Base-by-base conservation (phyloP, 768 basidiomycete genomes). In the Xanthoconium stramineum region DNA sequence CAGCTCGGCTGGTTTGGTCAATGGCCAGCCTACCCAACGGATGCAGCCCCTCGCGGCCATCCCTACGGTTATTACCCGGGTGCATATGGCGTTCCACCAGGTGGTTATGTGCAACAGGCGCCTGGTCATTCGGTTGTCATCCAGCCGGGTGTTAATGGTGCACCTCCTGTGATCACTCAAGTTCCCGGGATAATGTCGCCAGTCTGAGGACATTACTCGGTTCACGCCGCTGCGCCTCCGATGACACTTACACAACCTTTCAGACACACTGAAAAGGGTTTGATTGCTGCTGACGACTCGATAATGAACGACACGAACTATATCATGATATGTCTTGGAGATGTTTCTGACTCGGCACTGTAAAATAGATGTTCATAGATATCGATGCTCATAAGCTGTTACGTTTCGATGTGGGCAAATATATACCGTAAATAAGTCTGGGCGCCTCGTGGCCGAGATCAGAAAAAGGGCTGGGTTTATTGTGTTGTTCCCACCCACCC, bases 1-100 rank as follows among this genome's bases (percentile, higher is more conserved):
- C 86, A 90, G 61, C 77, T 91, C 11, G 85, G 85, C 2, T 91
- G 89, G 89, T 91, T 86, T 63, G 83, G 83, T 46, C 84, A 91
- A 75, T 74, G 75, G 61, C 86, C 87, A 24, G 85, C 85, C 38
- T 86, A 83, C 65, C 70, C 70, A 45, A 61, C 55, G 6, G 72
- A 72, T 50, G 46, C 59, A 17, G 3, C 64, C 33, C 65, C 59
- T 40, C 69, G 69, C 1, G 61, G 60, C 30, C 56, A 50, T 47
- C 59, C 61, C 14, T 61, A 69, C 35, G 38, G 59, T 44, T 73
- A 76, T 63, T 74, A 74, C 67, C 72, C 60, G 2, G 52, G 52
- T 0, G 6, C 56, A 35, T 61, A 70, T 52, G 58, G 55, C 6
- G 6, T 48, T 5, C 46, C 60, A 37, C 61, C 58, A 35, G 72